Base-by-base conservation (phyloP, 2,329 filamentous ascomycete species). In the Monosporascus sp. region DNA sequence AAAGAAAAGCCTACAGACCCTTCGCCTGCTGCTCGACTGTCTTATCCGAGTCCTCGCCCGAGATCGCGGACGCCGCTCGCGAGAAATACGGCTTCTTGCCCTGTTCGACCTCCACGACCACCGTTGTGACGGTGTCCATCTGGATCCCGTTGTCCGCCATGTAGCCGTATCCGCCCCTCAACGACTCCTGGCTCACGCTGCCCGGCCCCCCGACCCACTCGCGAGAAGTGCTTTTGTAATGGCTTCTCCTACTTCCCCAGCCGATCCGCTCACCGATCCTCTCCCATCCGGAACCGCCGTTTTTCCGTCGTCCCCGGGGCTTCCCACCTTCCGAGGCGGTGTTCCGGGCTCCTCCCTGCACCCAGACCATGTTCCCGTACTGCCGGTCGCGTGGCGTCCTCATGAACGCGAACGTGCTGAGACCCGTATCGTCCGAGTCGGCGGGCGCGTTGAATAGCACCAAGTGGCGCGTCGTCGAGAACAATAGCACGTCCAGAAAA, bases 401-500 rank as follows among this genome's bases (percentile, higher is more conserved):
- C 65, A 79, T 72, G 51, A 80, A 80, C 0, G 73, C 67, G 52
- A 83, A 82, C 0, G 79, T 82, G 20, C 71, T 68, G 8, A 82
- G 58, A 0, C 80, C 80, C 0, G 74, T 74, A 18, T 80, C 75
- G 11, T 74, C 70, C 0, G 65, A 65, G 48, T 58, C 63, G n/a
- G 53, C 60, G 18, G 53, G 55, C 38, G 57, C 56, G 34, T 58
- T 57, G 52, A 82, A 82, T 34, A 83, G 69, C 50, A 83, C 80
- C n/a, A 74, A 70, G 18, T 75, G 72, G 34, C 79, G 70, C 0
- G 78, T 82, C 2, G 72, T 74, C 4, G 77, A 74, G 57, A 82
- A 83, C 4, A 83, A 62, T 0, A 78, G 54, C 7, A 80, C 78
- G 55, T 83, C 80, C 7, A 82, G 68, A 68, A 74, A 79, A 9